Conservation (phyloP, 768 basidiomycete genomes). For the Harrya chromipes region DNA sequence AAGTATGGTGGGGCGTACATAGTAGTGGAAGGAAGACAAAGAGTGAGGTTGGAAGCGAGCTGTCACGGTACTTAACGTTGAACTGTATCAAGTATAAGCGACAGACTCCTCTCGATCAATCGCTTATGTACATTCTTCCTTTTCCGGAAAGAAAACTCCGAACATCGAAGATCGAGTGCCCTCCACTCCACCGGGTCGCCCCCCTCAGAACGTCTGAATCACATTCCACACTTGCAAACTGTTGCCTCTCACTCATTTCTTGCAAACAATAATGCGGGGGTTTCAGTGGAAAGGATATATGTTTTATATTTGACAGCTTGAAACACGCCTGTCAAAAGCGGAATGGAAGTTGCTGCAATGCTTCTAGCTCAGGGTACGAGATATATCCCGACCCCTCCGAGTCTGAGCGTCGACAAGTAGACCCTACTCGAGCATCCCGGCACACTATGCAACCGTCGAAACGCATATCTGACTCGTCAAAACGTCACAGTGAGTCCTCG, state of each 20-base stretch:
- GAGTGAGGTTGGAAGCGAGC: slow-evolving; percentile 9
- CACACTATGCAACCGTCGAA: no score
- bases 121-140: slow-evolving; percentile 10
- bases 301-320: not conserved
- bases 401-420: no score
- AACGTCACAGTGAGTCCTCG: no score
- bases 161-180: no score
- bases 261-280: not conserved
- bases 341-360: slow-evolving; percentile 5
- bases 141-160: slow-evolving; percentile 2
- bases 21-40: slow-evolving; percentile 19
- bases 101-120: slow-evolving; percentile 11
- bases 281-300: not conserved
- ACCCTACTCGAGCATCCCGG: no score
- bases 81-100: no score
- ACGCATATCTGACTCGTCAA: no score
- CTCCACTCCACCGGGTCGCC: no score
- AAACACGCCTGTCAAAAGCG: not conserved
- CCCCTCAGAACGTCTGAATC: no score
- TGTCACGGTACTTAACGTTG: slow-evolving; percentile 4
- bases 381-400: no score
- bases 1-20: slow-evolving; percentile 16
- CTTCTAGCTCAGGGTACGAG: slow-evolving; percentile 13
- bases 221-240: no score
- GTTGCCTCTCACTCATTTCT: not conserved